These are phyloP conservation scores for Castanea crenata DNA, from an alignment of 306 rosid genomes.

Conservation along the genomic window DNA sequence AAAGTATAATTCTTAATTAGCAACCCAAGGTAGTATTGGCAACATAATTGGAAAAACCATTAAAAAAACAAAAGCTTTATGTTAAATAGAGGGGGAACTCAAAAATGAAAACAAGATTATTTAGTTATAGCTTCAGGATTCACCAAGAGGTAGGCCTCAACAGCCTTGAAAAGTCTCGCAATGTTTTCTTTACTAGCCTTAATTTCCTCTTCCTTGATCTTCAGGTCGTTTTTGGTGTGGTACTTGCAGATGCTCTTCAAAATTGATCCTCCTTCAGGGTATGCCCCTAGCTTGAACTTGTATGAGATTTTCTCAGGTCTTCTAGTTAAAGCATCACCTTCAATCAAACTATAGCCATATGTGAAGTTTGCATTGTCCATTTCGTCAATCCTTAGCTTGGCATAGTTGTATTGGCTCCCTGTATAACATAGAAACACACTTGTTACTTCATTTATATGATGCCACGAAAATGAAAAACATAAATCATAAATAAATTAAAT, in stretches of 20 bases:
- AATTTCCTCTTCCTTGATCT: slow-evolving; percentile 1
- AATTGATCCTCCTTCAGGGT: slow-evolving; percentile 33
- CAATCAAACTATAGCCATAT: slow-evolving; percentile 23
- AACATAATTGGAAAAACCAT: too few relatives aligned
- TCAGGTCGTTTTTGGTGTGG: slow-evolving; percentile 13
- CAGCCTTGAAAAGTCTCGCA: slow-evolving; percentile 28
- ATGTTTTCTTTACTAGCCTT: slow-evolving; percentile 27
- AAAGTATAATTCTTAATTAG: too few relatives aligned
- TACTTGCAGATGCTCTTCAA: slow-evolving; percentile 1
- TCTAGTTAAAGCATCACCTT: slow-evolving; percentile 20
- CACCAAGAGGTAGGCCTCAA: slow-evolving; percentile 41
- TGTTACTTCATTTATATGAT: too few relatives aligned
- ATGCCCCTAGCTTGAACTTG: slow-evolving; percentile 25
- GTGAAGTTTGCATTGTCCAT: slow-evolving; percentile 16
- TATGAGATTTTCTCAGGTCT: slow-evolving; percentile 32
- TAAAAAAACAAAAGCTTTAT: too few relatives aligned
- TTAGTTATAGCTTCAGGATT: slow-evolving; percentile 34
- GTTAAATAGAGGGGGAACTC: too few relatives aligned
- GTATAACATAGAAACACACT: not conserved
- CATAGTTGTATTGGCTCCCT: not conserved
- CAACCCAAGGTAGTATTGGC: too few relatives aligned
- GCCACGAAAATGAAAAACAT: too few relatives aligned
- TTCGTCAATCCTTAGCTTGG: slow-evolving; percentile 22
- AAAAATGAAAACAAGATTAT: not conserved
- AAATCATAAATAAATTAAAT: too few relatives aligned